A percentile compares a stretch with the other conserved stretches of the same genome.
phyloP scores from a whole-genome alignment of 1,284 basidiomycete genomes.

The Ustilago vetiveriae region DNA sequence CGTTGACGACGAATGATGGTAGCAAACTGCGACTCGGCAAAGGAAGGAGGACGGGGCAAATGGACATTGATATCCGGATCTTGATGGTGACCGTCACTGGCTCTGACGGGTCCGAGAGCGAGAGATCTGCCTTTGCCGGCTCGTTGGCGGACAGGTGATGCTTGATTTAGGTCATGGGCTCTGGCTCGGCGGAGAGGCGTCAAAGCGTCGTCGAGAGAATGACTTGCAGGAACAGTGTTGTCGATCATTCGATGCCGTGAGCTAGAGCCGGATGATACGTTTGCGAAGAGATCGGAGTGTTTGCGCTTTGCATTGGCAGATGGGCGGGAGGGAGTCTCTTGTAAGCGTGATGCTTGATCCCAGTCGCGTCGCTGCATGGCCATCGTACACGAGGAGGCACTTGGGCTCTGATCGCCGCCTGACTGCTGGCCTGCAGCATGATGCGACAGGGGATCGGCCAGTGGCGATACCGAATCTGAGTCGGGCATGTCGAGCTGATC shows the following conservation, averaged over 20 bases:
- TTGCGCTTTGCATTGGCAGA: neutral
- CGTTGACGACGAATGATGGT: constrained; percentile 56
- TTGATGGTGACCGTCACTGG: neutral
- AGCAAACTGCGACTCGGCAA: constrained; percentile 56
- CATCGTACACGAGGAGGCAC: neutral
- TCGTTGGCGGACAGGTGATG: constrained; percentile 30
- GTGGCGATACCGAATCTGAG: neutral
- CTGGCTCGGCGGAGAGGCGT: neutral
- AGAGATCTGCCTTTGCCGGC: constrained; percentile 16
- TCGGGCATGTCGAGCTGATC: neutral
- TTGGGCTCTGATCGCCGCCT: neutral
- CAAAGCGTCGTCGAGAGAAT: too few relatives aligned
- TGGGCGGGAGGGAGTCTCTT: neutral
- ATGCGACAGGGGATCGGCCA: constrained; percentile 1
- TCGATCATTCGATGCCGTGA: too few relatives aligned
- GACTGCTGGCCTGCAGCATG: neutral
- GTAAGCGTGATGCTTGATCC: neutral
- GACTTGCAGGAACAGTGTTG: too few relatives aligned
- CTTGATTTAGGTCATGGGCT: neutral
- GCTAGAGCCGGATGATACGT: too few relatives aligned
- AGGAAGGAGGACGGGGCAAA: constrained; percentile 36
- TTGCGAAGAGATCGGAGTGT: too few relatives aligned
- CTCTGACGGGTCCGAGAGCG: neutral
- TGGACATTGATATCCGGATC: too few relatives aligned
- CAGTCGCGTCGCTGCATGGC: neutral